Evolutionary conservation across 306 rosid genomes (phyloP).

Genomic region (Pterocarpus santalinus): DNA sequence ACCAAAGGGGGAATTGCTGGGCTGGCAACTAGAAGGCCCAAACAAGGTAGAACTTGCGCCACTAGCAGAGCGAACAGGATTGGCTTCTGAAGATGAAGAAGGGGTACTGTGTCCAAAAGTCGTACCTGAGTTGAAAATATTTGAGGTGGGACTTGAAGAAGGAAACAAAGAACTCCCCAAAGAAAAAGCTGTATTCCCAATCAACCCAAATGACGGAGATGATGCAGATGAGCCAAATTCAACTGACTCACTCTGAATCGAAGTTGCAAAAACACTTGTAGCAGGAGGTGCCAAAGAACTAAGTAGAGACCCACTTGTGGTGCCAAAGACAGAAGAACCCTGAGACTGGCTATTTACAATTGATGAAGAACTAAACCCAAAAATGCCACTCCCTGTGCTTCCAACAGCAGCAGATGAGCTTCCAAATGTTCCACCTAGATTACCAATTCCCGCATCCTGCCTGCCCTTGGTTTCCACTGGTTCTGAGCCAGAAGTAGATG

Average conservation of each 20-base stretch:
- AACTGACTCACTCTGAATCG: conserved; percentile 60
- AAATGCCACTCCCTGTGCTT: conserved; percentile 55
- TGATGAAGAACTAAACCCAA: conserved; percentile 65
- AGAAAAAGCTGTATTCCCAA: conserved; percentile 54
- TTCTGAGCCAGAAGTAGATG: conserved; percentile 40
- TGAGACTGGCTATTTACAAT: conserved; percentile 57
- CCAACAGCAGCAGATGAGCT: conserved; percentile 57
- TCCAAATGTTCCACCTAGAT: conserved; percentile 49
- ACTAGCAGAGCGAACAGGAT: conserved; percentile 58
- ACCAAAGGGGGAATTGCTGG: conserved; percentile 63
- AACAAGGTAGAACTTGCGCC: conserved; percentile 58
- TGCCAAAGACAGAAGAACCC: conserved; percentile 42
- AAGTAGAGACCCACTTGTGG: conserved; percentile 49
- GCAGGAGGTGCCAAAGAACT: conserved; percentile 54
- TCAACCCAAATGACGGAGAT: conserved; percentile 57
- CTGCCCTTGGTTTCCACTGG: conserved; percentile 52
- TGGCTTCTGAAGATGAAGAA: conserved; percentile 60
- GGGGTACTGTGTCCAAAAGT: conserved; percentile 55
- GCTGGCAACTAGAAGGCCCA: conserved; percentile 62
- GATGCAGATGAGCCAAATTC: conserved; percentile 63
- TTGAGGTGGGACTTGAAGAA: conserved; percentile 58
- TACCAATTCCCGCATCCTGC: conserved; percentile 59
- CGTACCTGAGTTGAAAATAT: conserved; percentile 52
- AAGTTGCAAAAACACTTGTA: conserved; percentile 57
- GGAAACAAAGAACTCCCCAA: conserved; percentile 62